A percentile compares a stretch with the other conserved stretches of the same genome.
phyloP scores from a whole-genome alignment of 192 early-diverging fungal species.

The Lunasporangiospora selenospora region DNA sequence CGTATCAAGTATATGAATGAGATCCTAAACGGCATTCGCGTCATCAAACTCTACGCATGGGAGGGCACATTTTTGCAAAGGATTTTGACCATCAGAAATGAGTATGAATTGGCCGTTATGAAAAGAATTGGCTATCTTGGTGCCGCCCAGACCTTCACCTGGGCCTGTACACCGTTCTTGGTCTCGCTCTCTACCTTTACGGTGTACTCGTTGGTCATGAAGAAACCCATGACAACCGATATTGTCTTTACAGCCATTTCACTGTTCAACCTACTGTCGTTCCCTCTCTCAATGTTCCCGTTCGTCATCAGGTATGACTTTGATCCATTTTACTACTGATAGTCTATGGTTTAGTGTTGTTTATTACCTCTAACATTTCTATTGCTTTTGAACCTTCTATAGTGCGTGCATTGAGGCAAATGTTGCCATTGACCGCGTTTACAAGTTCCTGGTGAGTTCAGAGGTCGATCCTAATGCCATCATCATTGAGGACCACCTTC shows the following conservation, averaged over 20 bases:
- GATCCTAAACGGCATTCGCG: constrained; percentile 87
- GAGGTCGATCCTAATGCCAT: constrained; percentile 62
- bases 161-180: constrained; percentile 87
- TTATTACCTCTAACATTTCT: neutral
- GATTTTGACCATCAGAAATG: constrained; percentile 70
- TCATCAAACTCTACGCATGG: constrained; percentile 98
- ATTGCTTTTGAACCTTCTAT: neutral
- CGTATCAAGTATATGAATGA: constrained; percentile 68
- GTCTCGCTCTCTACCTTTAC: constrained; percentile 87
- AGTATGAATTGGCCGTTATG: constrained; percentile 78
- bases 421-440: constrained; percentile 83
- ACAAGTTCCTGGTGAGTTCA: constrained; percentile 75
- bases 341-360: neutral
- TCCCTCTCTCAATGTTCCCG: constrained; percentile 88
- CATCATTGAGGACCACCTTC: constrained; percentile 14
- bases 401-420: constrained; percentile 72
- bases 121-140: constrained; percentile 74
- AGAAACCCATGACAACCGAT: constrained; percentile 69
- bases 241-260: constrained; percentile 88
- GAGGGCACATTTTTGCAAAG: constrained; percentile 80
- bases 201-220: constrained; percentile 67
- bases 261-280: constrained; percentile 92
- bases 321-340: neutral
- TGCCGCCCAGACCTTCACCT: constrained; percentile 77
- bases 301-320: constrained; percentile 71